Percentiles rank a stretch among this genome's conserved stretches.
Evolutionary conservation across 116 monocot genomes (phyloP).

Genomic region (Papilionanthe hybrid): DNA sequence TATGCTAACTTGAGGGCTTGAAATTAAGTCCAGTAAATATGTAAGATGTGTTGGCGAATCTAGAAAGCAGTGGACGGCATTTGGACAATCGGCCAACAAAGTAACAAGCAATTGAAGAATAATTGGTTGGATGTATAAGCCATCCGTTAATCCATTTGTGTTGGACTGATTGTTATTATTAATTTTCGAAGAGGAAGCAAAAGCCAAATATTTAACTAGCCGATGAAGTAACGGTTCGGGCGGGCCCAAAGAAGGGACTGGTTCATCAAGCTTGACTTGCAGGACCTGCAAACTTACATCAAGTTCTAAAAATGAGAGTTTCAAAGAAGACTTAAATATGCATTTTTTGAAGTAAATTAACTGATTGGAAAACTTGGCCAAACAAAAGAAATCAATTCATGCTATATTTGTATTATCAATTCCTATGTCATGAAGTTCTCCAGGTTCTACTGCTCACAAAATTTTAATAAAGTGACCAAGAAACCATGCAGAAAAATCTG

Average conservation of each 20-base stretch:
- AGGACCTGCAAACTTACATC: constrained; percentile 41
- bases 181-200: constrained; percentile 43
- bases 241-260: constrained; percentile 64
- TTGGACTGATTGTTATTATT: constrained; percentile 32
- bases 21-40: constrained; percentile 63
- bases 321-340: neutral
- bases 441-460: too few relatives aligned
- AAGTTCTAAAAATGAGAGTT: constrained; percentile 2
- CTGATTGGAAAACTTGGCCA: neutral
- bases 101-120: constrained; percentile 65
- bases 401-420: too few relatives aligned
- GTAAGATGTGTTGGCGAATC: constrained; percentile 68
- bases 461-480: too few relatives aligned
- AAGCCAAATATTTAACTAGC: constrained; percentile 66
- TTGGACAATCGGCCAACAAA: constrained; percentile 79
- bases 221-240: constrained; percentile 76
- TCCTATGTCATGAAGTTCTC: too few relatives aligned
- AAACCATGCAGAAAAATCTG: neutral
- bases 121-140: constrained; percentile 48
- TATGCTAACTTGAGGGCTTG: constrained; percentile 29
- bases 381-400: too few relatives aligned
- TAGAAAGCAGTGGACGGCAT: constrained; percentile 68
- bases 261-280: constrained; percentile 56
- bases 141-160: constrained; percentile 14
- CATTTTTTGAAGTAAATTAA: neutral